Evolutionary conservation across 129 eudicot genomes (phyloP).

Genomic region (sunflower (Helianthus annuus)): HanXRQr2.0-SUNRISE NC_035436.2:201334571-201335070

Average conservation of each 20-base stretch:
- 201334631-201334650: conserved; percentile 36
- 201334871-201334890: conserved; percentile 35
- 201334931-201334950: conserved; percentile 31
- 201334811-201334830: conserved; percentile 26
- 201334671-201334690: conserved; percentile 39
- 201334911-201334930: conserved; percentile 21
- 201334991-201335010: conserved; percentile 50
- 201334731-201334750: conserved; percentile 22
- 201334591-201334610: conserved; percentile 24
- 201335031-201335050: conserved; percentile 38
- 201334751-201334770: conserved; percentile 35
- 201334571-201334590: conserved; percentile 39
- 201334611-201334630: conserved; percentile 29
- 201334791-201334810: conserved; percentile 37
- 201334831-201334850: conserved; percentile 22
- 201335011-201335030: conserved; percentile 33
- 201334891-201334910: conserved; percentile 44
- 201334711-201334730: conserved; percentile 19
- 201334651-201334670: conserved; percentile 45
- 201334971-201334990: conserved; percentile 22
- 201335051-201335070: conserved; percentile 39
- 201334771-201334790: conserved; percentile 30
- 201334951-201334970: conserved; percentile 25
- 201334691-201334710: conserved; percentile 27
- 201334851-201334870: conserved; percentile 28